Evolutionary conservation across 176 grass and related monocot genomes (phyloP), one percentile per base, ranked within the genome.

Genomic region (Oryza longistaminata): DNA sequence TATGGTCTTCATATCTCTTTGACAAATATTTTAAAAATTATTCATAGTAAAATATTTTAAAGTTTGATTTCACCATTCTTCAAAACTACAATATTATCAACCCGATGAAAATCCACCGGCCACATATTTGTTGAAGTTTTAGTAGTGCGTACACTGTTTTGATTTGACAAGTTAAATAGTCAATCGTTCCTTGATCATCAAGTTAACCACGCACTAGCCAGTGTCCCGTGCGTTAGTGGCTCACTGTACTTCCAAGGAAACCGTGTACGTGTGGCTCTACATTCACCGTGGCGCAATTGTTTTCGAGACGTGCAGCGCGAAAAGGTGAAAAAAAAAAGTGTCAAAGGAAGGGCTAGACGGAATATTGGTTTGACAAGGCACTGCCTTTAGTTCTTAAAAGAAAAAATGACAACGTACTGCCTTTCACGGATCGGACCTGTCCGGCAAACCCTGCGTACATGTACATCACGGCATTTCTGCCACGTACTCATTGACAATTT

Each of bases 311-410:
- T 22, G 35, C 3, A 39, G 29, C 29, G 29, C 29, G 25, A 37
- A 42, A 42, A 46, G 25, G 24, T 33, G 43, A 11, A 68, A 48
- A 21, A 55, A 55, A 55, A 31, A 11, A 0, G 19, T 6, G 15
- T 61, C 3, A 19, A 66, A 45, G 22, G 8, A 14, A 49, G 46
- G 46, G 12, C 13, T 68, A 16, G 11, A 19, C 24, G 35, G 4
- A 15, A 45, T 45, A 11, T 33, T 77, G 5, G 65, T 70, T 71
- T 81, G 79, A 81, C 31, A 25, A 58, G 79, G 34, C 34, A 35
- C 4, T 35, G 34, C 34, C 34, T 35, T 5, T 31, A 31, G 29
- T 31, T 31, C 29, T 31, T 31, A 31, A 31, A 31, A 31, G 29
- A 31, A 31, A 31, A 31, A 2, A 31, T 2, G 29, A 31, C 2